phyloP scores from a whole-genome alignment of 495 filamentous ascomycete species.

The Neurospora sp. region DNA sequence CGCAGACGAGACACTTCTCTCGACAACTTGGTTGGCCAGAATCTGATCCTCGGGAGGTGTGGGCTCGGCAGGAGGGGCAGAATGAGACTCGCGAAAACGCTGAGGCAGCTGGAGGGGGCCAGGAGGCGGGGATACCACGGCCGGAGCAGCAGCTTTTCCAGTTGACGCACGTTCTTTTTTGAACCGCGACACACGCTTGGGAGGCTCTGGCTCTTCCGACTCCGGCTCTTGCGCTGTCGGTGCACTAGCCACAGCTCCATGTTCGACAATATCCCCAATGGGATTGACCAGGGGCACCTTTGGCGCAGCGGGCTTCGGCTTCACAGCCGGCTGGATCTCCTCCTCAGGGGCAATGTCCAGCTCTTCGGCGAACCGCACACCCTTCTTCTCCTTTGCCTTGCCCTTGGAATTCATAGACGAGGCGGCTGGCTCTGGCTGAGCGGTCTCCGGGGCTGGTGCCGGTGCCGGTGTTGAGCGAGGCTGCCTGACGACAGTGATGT shows the following conservation, averaged over 20 bases:
- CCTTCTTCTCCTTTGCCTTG: constrained; percentile 45
- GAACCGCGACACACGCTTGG: constrained; percentile 39
- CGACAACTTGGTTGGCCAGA: constrained; percentile 50
- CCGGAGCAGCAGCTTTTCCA: background rate
- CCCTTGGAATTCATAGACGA: background rate
- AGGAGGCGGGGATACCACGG: constrained; percentile 11
- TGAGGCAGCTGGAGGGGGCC: constrained; percentile 24
- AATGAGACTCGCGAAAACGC: constrained; percentile 8
- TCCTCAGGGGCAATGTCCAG: constrained; percentile 56
- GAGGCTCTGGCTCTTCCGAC: constrained; percentile 11
- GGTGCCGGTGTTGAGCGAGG: background rate
- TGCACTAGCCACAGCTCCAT: constrained; percentile 25
- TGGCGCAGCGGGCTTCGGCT: constrained; percentile 14
- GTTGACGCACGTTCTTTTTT: constrained; percentile 22
- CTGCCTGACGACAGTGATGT: background rate
- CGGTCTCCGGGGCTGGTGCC: background rate
- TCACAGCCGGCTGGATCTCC: constrained; percentile 15
- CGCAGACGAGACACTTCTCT: constrained; percentile 38
- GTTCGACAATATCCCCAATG: constrained; percentile 41
- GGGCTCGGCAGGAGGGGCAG: constrained; percentile 20
- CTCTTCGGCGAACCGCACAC: constrained; percentile 63
- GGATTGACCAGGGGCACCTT: constrained; percentile 28
- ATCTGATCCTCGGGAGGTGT: constrained; percentile 48
- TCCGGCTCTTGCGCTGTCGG: constrained; percentile 25
- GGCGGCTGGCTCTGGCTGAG: background rate